These are phyloP conservation scores for Backusella westeae DNA, from an alignment of 192 early-diverging fungal species.

Conservation along the genomic window DNA sequence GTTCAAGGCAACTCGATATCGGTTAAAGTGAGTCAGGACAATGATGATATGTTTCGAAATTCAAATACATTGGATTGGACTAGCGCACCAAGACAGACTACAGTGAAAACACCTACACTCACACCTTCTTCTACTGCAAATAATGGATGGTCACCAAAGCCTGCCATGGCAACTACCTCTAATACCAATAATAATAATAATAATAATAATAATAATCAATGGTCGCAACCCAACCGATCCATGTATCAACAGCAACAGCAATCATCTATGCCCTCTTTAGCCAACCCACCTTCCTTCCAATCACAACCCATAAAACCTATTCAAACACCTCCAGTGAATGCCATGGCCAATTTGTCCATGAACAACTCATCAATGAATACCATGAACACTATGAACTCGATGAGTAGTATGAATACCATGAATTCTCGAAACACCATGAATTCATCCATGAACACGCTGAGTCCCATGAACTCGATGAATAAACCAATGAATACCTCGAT, in stretches of 20 bases:
- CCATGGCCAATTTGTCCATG: background rate
- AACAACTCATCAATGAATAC: background rate
- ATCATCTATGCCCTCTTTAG: background rate
- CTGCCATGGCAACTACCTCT: background rate
- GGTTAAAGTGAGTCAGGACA: background rate
- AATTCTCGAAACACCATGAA: background rate
- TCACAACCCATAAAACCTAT: background rate
- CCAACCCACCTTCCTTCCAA: background rate
- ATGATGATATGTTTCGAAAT: constrained; percentile 14
- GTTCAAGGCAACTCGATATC: constrained; percentile 12
- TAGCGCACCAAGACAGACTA: background rate
- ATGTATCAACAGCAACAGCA: background rate
- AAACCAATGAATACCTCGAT: background rate
- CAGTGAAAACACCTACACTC: background rate
- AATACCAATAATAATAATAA: background rate
- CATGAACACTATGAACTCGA: background rate
- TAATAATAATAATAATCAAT: background rate
- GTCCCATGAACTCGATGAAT: no score
- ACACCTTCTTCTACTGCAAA: background rate
- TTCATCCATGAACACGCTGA: background rate
- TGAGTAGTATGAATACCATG: background rate
- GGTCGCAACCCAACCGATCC: background rate
- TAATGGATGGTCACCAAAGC: background rate
- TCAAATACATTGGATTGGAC: constrained; percentile 5
- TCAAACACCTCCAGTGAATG: background rate